These are phyloP conservation scores for Chlorella sp. DNA, from an alignment of 139 green algal genomes.

Conservation along the genomic window DNA sequence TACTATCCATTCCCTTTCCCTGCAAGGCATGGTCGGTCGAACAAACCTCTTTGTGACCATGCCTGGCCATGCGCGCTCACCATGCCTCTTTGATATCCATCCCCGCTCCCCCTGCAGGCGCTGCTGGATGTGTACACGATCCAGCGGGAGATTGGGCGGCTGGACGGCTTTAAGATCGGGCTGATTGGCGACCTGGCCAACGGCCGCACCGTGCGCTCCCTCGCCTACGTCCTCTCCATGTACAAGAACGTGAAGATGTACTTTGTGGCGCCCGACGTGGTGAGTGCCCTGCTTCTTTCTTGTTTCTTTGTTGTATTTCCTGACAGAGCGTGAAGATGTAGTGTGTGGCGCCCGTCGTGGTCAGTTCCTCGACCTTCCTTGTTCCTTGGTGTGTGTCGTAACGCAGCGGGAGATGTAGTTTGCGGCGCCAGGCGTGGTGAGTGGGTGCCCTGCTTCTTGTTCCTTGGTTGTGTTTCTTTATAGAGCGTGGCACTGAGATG, in stretches of 20 bases:
- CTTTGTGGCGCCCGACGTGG: conserved; percentile 95
- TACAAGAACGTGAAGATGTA: conserved; percentile 91
- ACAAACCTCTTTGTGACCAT: too few relatives aligned
- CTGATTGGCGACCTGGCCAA: conserved; percentile 98
- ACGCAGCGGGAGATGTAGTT: conserved; percentile 98
- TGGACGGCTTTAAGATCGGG: conserved; percentile 90
- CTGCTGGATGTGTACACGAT: conserved; percentile 99
- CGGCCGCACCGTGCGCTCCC: conserved; percentile 88
- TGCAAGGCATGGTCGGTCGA: too few relatives aligned
- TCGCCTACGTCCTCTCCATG: conserved; percentile 92
- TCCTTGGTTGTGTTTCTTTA: too few relatives aligned
- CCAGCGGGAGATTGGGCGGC: conserved; percentile 89
- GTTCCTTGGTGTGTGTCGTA: too few relatives aligned
- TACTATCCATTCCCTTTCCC: too few relatives aligned
- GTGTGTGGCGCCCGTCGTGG: too few relatives aligned
- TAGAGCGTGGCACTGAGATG: too few relatives aligned
- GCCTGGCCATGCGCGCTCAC: too few relatives aligned
- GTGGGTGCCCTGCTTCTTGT: too few relatives aligned
- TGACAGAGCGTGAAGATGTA: too few relatives aligned
- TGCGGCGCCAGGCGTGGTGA: conserved; percentile 89
- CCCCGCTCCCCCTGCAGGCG: conserved; percentile 67
- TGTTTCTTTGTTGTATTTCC: too few relatives aligned
- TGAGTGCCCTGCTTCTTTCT: conserved; percentile 2
- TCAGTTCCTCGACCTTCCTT: too few relatives aligned
- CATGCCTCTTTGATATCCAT: neutral